Conservation (phyloP, 352 stramenopile genomes). For the Blastocystis hominis region DNA sequence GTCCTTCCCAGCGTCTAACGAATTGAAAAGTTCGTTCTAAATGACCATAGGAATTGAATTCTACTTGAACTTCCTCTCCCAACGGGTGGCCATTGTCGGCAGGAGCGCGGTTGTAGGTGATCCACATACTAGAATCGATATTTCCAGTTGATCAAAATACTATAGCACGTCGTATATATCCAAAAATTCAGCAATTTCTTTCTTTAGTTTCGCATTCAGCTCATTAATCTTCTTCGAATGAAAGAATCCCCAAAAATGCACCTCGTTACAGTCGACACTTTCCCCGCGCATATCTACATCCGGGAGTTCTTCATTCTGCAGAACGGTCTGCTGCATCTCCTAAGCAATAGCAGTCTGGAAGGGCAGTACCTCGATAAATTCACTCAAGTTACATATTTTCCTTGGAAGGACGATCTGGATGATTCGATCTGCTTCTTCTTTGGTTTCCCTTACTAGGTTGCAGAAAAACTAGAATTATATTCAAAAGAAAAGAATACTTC, state of each 20-base stretch:
- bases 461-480: not conserved
- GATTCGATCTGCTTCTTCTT: not conserved
- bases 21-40: slow-evolving; percentile 19
- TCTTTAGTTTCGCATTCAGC: slow-evolving; percentile 7
- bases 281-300: not conserved
- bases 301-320: not conserved
- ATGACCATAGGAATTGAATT: not conserved
- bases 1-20: slow-evolving; percentile 11
- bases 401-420: slow-evolving; percentile 9
- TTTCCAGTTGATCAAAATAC: not conserved
- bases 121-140: slow-evolving; percentile 24
- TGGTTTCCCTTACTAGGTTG: slow-evolving; percentile 1
- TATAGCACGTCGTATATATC: slow-evolving; percentile 37
- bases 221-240: slow-evolving; percentile 3
- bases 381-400: slow-evolving; percentile 36
- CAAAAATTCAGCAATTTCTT: slow-evolving; percentile 23
- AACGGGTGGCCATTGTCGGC: slow-evolving; percentile 33
- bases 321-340: not conserved
- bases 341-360: not conserved
- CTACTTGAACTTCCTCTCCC: slow-evolving; percentile 18
- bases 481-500: not conserved
- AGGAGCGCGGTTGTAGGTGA: slow-evolving; percentile 12
- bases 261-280: not conserved
- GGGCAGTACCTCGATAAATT: not conserved
- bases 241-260: not conserved